Conservation (phyloP, 768 basidiomycete species). For the Gelatoporia subvermispora region DNA sequence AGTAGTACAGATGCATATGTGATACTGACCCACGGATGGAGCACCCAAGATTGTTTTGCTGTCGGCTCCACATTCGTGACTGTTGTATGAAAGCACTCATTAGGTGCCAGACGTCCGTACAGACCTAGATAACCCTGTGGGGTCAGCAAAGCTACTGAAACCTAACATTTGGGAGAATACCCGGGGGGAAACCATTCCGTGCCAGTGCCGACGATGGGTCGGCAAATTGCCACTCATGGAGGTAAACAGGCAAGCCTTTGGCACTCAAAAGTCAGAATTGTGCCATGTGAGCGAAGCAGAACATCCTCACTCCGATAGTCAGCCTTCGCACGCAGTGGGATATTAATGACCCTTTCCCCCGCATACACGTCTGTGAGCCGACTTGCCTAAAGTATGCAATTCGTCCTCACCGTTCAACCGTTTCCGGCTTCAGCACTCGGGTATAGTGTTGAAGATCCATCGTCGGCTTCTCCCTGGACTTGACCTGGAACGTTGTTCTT, state of each 20-base stretch:
- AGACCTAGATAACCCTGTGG: constrained; percentile 29
- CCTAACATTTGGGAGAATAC: constrained; percentile 27
- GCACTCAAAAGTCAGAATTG: neutral
- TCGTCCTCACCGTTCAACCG: constrained; percentile 59
- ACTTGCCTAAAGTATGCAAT: neutral
- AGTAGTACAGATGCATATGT: neutral
- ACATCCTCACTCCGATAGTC: constrained; percentile 54
- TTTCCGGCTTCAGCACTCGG: constrained; percentile 40
- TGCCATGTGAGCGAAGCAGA: neutral
- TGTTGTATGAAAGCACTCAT: constrained; percentile 62
- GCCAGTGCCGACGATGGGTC: constrained; percentile 60
- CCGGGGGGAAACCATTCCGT: constrained; percentile 43
- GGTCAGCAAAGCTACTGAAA: neutral
- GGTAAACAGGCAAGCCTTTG: constrained; percentile 20
- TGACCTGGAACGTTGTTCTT: constrained; percentile 38
- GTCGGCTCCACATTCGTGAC: constrained; percentile 77
- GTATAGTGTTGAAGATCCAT: constrained; percentile 67
- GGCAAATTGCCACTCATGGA: constrained; percentile 55
- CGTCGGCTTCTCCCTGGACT: constrained; percentile 40
- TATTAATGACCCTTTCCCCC: constrained; percentile 45
- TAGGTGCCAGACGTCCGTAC: constrained; percentile 55
- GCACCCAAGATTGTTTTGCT: constrained; percentile 68
- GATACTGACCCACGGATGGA: constrained; percentile 56
- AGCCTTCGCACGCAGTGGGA: constrained; percentile 53
- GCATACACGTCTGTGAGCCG: neutral